phyloP scores from a whole-genome alignment of 768 basidiomycete species.

The Crucibulum laeve region DNA sequence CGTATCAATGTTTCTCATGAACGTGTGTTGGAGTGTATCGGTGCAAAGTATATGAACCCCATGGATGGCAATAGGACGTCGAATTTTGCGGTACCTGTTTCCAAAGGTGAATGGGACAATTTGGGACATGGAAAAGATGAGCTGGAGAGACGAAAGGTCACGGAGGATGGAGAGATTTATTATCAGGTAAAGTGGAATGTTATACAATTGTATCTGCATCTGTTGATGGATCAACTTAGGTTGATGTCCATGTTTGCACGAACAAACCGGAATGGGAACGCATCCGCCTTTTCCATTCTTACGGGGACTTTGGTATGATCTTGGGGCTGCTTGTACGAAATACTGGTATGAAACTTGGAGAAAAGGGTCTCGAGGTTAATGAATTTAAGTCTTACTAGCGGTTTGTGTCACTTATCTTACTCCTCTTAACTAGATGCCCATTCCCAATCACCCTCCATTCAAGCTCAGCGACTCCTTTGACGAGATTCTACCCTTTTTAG shows the following conservation, averaged over 20 bases:
- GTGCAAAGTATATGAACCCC: conserved; percentile 42
- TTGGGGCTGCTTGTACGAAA: conserved; percentile 51
- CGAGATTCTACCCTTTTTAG: conserved; percentile 52
- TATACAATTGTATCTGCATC: not conserved
- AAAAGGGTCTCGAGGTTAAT: conserved; percentile 58
- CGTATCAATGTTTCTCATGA: conserved; percentile 27
- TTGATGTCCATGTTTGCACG: conserved; percentile 60
- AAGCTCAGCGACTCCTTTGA: conserved; percentile 45
- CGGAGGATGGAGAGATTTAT: conserved; percentile 27
- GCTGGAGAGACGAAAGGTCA: conserved; percentile 15
- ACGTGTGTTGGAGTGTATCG: conserved; percentile 33
- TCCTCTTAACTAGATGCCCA: conserved; percentile 22
- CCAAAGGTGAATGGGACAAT: conserved; percentile 30
- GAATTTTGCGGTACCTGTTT: conserved; percentile 55
- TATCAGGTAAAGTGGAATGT: conserved; percentile 30
- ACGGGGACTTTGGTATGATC: conserved; percentile 74
- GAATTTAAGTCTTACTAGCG: conserved; percentile 3
- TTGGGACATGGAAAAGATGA: conserved; percentile 25
- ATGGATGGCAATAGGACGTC: conserved; percentile 53
- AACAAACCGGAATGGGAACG: conserved; percentile 47
- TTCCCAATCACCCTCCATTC: conserved; percentile 41
- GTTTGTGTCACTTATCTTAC: conserved; percentile 1
- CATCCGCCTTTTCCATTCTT: conserved; percentile 52
- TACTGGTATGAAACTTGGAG: conserved; percentile 44
- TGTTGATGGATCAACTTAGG: conserved; percentile 24